These are phyloP conservation scores for Chrysopogon serrulatus DNA, from an alignment of 176 grass and related monocot species.

Conservation along the genomic window DNA sequence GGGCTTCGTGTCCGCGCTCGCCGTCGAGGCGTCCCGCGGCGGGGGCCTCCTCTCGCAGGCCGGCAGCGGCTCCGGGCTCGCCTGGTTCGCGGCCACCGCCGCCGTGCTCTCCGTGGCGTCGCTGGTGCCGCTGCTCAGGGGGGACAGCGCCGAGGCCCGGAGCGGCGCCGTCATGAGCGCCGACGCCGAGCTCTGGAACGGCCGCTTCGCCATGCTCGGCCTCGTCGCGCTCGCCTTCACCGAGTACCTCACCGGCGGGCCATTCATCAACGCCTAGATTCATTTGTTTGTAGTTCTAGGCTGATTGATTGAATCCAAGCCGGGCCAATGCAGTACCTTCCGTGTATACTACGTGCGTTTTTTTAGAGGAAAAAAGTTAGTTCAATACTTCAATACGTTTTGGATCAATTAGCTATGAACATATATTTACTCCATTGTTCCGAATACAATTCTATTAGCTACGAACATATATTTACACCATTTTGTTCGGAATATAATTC, in stretches of 20 bases:
- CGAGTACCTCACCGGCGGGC: slow-evolving; percentile 74
- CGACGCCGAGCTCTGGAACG: slow-evolving; percentile 88
- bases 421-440: too few species aligned
- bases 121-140: slow-evolving; percentile 67
- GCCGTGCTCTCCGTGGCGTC: slow-evolving; percentile 57
- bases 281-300: too few species aligned
- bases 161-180: slow-evolving; percentile 33
- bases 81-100: slow-evolving; percentile 40
- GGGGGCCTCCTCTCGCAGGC: slow-evolving; percentile 39
- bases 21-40: slow-evolving; percentile 52
- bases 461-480: too few species aligned
- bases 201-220: slow-evolving; percentile 79
- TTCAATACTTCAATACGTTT: too few species aligned
- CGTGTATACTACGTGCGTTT: too few species aligned
- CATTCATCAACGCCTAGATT: slow-evolving; percentile 38
- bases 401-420: too few species aligned
- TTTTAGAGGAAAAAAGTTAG: too few species aligned
- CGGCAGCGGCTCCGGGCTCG: slow-evolving; percentile 28
- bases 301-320: too few species aligned
- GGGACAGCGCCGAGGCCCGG: slow-evolving; percentile 34
- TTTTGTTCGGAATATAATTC: too few species aligned
- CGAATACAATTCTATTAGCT: too few species aligned
- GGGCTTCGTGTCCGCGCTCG: slow-evolving; percentile 57
- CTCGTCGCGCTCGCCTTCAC: slow-evolving; percentile 77
- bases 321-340: too few species aligned